A percentile compares a stretch with the other conserved stretches of the same genome.
Conservation (phyloP, 2,329 filamentous ascomycete species). For the Sarocladium strictum region DNA sequence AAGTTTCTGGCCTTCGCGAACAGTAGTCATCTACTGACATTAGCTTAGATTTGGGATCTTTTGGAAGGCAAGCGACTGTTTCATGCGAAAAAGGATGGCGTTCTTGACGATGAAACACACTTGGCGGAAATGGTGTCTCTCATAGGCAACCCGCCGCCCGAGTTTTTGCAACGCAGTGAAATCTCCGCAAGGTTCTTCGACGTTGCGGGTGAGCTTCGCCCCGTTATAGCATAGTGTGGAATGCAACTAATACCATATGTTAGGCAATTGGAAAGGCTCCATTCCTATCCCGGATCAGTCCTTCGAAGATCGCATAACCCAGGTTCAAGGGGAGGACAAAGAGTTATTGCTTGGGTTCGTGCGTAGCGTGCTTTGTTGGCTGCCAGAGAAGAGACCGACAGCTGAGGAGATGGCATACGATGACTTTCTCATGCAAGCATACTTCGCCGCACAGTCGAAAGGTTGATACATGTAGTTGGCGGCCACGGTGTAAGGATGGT, state of each 20-base stretch:
- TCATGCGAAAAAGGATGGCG: conserved; percentile 15
- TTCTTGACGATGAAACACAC: conserved; percentile 21
- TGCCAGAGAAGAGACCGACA: conserved; percentile 19
- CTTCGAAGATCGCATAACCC: conserved; percentile 17
- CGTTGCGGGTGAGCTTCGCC: conserved; percentile 14
- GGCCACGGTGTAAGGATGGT: no score
- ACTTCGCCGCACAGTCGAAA: conserved; percentile 9
- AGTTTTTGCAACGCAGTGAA: conserved; percentile 25
- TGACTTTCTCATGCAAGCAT: conserved; percentile 14
- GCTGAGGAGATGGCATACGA: conserved; percentile 18
- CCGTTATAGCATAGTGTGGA: neutral
- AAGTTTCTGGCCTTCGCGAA: conserved; percentile 10
- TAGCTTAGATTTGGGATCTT: conserved; percentile 23
- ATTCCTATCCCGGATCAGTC: conserved; percentile 20
- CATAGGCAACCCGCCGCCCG: conserved; percentile 27
- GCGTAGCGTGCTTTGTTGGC: conserved; percentile 19
- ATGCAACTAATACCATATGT: conserved; percentile 2
- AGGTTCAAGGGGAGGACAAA: conserved; percentile 18
- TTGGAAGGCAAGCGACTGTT: conserved; percentile 25
- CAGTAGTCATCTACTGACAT: neutral
- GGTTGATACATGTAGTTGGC: no score
- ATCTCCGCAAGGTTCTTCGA: conserved; percentile 17
- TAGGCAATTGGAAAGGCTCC: conserved; percentile 21
- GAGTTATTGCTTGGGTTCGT: conserved; percentile 16
- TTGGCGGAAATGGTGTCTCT: conserved; percentile 30